phyloP scores from a whole-genome alignment of 1,284 basidiomycete species.

The Sutorius eximius region DNA sequence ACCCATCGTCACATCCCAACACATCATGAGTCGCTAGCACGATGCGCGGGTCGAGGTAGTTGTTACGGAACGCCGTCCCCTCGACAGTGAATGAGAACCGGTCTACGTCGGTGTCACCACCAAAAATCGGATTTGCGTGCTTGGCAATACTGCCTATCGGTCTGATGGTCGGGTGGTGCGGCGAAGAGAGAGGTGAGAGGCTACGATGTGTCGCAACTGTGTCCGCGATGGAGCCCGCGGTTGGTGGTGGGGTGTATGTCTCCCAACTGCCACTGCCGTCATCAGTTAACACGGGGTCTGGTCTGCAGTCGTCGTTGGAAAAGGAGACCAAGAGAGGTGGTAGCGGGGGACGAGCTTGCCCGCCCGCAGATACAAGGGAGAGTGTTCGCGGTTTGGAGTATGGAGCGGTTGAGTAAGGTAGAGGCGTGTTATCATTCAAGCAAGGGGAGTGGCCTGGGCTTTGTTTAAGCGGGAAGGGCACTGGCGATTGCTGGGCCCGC shows the following conservation, averaged over 20 bases:
- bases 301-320: constrained; percentile 42
- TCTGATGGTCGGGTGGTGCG: constrained; percentile 6
- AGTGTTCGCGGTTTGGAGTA: constrained; percentile 21
- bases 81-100: constrained; percentile 30
- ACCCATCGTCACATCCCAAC: constrained; percentile 27
- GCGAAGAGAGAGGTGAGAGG: constrained; percentile 26
- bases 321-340: constrained; percentile 34
- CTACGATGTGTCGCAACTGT: constrained; percentile 25
- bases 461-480: constrained; percentile 23
- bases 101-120: constrained; percentile 24
- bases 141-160: constrained; percentile 17
- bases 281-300: constrained; percentile 47
- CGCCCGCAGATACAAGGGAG: constrained; percentile 34
- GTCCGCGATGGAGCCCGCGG: constrained; percentile 44
- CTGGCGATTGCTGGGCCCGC: constrained; percentile 30
- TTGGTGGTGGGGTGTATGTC: constrained; percentile 58
- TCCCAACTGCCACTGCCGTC: constrained; percentile 54
- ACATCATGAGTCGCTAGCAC: constrained; percentile 25
- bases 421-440: constrained; percentile 21
- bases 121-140: constrained; percentile 24
- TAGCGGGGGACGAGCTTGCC: constrained; percentile 31
- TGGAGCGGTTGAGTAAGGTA: constrained; percentile 12
- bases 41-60: constrained; percentile 31
- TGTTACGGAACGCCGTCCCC: constrained; percentile 17
- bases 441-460: constrained; percentile 34